A percentile compares a stretch with the other conserved stretches of the same genome.
Evolutionary conservation across 257 asterid species (phyloP).

Genomic region (Linaria vulgaris): DNA sequence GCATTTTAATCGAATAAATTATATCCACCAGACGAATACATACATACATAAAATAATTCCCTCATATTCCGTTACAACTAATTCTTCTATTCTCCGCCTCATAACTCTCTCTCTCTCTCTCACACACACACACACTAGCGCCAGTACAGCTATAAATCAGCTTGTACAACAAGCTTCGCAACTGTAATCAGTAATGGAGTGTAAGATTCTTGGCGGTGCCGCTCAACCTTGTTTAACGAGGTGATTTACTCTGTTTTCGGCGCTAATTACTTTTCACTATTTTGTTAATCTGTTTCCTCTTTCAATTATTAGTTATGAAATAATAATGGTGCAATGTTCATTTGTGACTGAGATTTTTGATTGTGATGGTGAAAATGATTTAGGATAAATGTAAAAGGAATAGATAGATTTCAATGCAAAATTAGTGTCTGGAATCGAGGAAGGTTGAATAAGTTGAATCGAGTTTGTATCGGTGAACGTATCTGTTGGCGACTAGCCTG

Average conservation of each 20-base stretch:
- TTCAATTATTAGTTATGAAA: not conserved
- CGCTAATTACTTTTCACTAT: not conserved
- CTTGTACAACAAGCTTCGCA: too few species aligned
- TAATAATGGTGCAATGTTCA: not conserved
- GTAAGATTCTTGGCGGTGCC: conserved; percentile 34
- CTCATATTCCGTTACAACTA: too few species aligned
- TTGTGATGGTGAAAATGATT: conserved; percentile 27
- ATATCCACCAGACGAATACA: too few species aligned
- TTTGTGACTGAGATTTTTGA: conserved; percentile 18
- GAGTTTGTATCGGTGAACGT: conserved; percentile 29
- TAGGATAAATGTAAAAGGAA: conserved; percentile 37
- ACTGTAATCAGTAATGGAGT: conserved; percentile 36
- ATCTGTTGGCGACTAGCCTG: conserved; percentile 42
- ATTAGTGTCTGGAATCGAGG: conserved; percentile 29
- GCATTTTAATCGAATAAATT: too few species aligned
- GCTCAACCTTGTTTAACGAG: conserved; percentile 37
- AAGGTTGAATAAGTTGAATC: conserved; percentile 28
- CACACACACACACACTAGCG: too few species aligned
- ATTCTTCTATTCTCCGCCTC: too few species aligned
- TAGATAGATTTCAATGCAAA: conserved; percentile 28
- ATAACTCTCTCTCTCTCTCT: too few species aligned
- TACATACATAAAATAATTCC: too few species aligned
- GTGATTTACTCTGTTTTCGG: conserved; percentile 32
- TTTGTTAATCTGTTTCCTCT: not conserved
- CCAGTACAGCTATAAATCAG: too few species aligned